A percentile compares a stretch with the other conserved stretches of the same genome.
These are phyloP conservation scores for Penicillium sp. DNA, from an alignment of 2,329 filamentous ascomycete species.

Conservation along the genomic window DNA sequence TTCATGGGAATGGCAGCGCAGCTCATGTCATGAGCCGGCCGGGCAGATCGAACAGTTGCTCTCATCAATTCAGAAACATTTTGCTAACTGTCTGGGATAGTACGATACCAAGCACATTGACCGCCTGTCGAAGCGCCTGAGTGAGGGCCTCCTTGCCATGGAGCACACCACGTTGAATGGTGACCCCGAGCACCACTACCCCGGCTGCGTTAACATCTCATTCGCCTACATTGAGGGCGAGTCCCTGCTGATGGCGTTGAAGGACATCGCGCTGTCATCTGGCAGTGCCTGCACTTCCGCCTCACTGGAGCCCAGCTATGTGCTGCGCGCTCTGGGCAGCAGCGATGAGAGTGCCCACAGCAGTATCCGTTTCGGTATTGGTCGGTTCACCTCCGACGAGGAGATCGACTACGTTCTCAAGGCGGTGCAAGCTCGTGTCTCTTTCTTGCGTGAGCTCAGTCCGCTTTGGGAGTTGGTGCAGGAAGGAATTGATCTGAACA, in stretches of 20 bases:
- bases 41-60: neutral
- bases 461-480: slow-evolving; percentile 97
- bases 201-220: slow-evolving; percentile 95
- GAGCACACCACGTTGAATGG: slow-evolving; percentile 94
- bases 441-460: slow-evolving; percentile 88
- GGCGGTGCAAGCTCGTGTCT: slow-evolving; percentile 84
- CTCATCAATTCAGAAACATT: neutral
- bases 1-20: slow-evolving; percentile 33
- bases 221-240: slow-evolving; percentile 98
- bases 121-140: slow-evolving; percentile 74
- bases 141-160: slow-evolving; percentile 76
- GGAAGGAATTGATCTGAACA: slow-evolving; percentile 90
- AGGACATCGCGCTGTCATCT: slow-evolving; percentile 95
- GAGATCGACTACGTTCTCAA: slow-evolving; percentile 98
- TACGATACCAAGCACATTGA: slow-evolving; percentile 88
- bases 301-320: slow-evolving; percentile 93
- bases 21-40: slow-evolving; percentile 63
- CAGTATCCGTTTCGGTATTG: slow-evolving; percentile 96
- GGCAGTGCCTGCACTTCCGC: slow-evolving; percentile 96
- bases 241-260: slow-evolving; percentile 94
- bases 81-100: slow-evolving; percentile 48
- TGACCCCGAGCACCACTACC: slow-evolving; percentile 77
- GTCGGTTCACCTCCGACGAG: slow-evolving; percentile 87
- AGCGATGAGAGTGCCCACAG: slow-evolving; percentile 97
- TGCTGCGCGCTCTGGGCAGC: slow-evolving; percentile 87